Evolutionary conservation across 139 green algal species (phyloP).

Genomic region (Chlamydomonas sp.): DNA sequence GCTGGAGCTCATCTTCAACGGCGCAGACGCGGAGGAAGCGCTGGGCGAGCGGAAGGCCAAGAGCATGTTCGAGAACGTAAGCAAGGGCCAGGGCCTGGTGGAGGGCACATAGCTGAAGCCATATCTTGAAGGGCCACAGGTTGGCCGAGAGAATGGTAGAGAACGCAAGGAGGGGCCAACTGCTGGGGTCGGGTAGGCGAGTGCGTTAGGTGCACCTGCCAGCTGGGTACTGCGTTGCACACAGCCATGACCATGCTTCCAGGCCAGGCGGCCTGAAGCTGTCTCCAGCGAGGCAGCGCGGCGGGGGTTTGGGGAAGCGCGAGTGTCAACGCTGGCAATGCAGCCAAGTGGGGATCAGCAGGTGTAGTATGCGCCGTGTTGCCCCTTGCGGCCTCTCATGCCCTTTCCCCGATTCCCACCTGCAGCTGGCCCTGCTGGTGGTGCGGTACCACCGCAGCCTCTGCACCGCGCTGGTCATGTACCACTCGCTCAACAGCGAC

Average conservation of each 20-base stretch:
- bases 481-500: slow-evolving; percentile 5
- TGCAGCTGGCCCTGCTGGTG: slow-evolving; percentile 25
- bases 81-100: background rate
- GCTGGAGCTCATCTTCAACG: slow-evolving; percentile 21
- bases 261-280: no score
- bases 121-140: background rate
- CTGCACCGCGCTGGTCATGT: background rate
- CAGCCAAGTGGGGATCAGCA: no score
- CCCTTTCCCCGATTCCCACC: background rate
- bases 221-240: no score
- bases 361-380: no score
- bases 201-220: no score
- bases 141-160: background rate
- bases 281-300: no score
- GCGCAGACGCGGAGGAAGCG: slow-evolving; percentile 12
- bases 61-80: slow-evolving; percentile 17
- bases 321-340: no score
- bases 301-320: no score
- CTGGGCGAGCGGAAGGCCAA: background rate
- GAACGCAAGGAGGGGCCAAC: no score
- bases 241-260: no score
- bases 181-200: no score
- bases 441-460: slow-evolving; percentile 22
- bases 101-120: background rate
- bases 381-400: no score